Base-by-base conservation (phyloP, 1,284 basidiomycete genomes). In the Papiliotrema laurentii region DNA sequence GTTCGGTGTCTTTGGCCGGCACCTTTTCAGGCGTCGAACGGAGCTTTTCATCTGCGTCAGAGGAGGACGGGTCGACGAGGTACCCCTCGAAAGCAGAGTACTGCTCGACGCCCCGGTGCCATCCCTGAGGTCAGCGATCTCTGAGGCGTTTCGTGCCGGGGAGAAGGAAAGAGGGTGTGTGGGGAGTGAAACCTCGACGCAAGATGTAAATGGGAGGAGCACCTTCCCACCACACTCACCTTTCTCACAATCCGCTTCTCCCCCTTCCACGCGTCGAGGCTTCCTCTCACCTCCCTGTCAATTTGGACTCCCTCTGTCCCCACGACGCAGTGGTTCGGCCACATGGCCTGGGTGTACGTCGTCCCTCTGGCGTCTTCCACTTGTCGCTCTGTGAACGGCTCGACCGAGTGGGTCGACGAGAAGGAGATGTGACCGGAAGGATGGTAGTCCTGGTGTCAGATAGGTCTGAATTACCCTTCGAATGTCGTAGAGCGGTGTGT, bases 381-480 rank as follows among this genome's bases (percentile, higher is more conserved):
- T 19, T 56, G 52, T 49, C 76, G 71, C 36, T 72, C 64, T 1
- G 64, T 60, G 64, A 80, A 82, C 4, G 78, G 68, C 55, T 70
- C 52, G 6, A 58, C 65, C 26, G 58, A 60, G 63, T 84, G 81
- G n/a, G 75, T 74, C 5, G 78, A 76, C 0, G 81, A 81, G 68
- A 86, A 86, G 16, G 81, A 83, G 57, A 85, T 73, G 71, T 86
- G 83, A 16, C 71, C 61, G 4, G 60, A 59, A 0, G 83, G 84
- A 64, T 86, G 84, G 54, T 66, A 74, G 56, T 75, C 73, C 72
- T 75, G 52, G 0, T 10, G 27, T 48, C 10, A 35, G 39, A 18
- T 3, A 33, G 5, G 22, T 4, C 9, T n/a, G 13, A 4, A 35
- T 42, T 19, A n/a, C 26, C 7, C 25, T 24, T 10, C 25, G 22